phyloP scores from a whole-genome alignment of 306 rosid genomes.

The Cyamopsis tetragonoloba region DNA sequence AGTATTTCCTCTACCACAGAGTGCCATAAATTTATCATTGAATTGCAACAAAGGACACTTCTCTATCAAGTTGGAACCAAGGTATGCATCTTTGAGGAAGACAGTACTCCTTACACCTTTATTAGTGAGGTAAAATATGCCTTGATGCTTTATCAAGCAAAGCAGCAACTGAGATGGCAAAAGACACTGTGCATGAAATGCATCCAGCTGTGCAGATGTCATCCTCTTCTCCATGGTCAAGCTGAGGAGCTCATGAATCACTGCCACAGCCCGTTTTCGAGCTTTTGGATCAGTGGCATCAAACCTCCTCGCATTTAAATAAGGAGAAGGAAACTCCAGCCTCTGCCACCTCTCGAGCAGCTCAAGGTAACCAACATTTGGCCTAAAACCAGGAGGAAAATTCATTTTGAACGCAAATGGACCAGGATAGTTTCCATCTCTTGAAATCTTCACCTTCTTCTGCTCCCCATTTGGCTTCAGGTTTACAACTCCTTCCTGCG shows the following conservation, averaged over 20 bases:
- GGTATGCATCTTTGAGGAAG: slow-evolving; percentile 64
- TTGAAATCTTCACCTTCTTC: slow-evolving; percentile 56
- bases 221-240: slow-evolving; percentile 75
- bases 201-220: slow-evolving; percentile 77
- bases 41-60: slow-evolving; percentile 56
- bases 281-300: slow-evolving; percentile 59
- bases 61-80: slow-evolving; percentile 47
- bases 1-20: slow-evolving; percentile 56
- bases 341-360: slow-evolving; percentile 75
- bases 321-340: slow-evolving; percentile 85
- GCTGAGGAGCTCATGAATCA: slow-evolving; percentile 85
- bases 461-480: slow-evolving; percentile 18
- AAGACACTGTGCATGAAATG: slow-evolving; percentile 65
- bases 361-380: slow-evolving; percentile 60
- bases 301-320: slow-evolving; percentile 77
- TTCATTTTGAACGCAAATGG: slow-evolving; percentile 56
- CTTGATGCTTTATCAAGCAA: slow-evolving; percentile 79
- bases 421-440: slow-evolving; percentile 64
- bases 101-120: slow-evolving; percentile 81
- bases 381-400: slow-evolving; percentile 72
- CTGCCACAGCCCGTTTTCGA: slow-evolving; percentile 67
- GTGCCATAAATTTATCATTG: slow-evolving; percentile 45
- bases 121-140: slow-evolving; percentile 84
- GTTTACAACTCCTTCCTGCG: slow-evolving; percentile 34
- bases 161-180: slow-evolving; percentile 71